These are phyloP conservation scores for Heterobasidion parviporum DNA, from an alignment of 1,284 basidiomycete genomes.

Conservation along the genomic window DNA sequence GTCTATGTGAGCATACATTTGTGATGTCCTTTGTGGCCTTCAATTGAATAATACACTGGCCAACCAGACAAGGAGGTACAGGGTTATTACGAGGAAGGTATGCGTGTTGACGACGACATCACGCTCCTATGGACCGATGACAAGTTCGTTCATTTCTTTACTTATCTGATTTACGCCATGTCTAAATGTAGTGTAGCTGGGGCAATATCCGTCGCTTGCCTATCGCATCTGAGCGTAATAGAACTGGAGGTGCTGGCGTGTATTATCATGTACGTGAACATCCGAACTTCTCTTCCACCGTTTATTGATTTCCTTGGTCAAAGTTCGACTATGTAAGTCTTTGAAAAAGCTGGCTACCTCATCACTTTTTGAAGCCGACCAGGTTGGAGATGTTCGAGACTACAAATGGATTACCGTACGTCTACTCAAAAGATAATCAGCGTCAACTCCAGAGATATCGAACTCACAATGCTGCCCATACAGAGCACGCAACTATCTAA, in stretches of 20 bases:
- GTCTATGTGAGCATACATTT: constrained; percentile 36
- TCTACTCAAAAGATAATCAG: background rate
- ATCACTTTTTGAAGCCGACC: background rate
- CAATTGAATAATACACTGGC: no score
- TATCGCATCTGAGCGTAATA: constrained; percentile 36
- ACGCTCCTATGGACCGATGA: constrained; percentile 54
- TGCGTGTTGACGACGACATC: constrained; percentile 45
- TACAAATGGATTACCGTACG: constrained; percentile 55
- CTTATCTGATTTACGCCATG: background rate
- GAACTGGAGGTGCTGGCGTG: constrained; percentile 56
- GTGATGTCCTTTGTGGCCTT: background rate
- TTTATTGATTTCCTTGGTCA: background rate
- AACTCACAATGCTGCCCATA: background rate
- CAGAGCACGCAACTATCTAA: constrained; percentile 20
- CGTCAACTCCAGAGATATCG: background rate
- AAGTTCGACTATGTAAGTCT: constrained; percentile 24
- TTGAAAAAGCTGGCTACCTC: background rate
- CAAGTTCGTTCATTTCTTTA: constrained; percentile 28
- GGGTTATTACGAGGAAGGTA: constrained; percentile 54
- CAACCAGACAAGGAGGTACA: constrained; percentile 52
- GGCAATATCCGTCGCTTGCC: constrained; percentile 54
- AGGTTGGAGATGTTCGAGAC: constrained; percentile 48
- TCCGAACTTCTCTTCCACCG: background rate
- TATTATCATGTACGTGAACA: constrained; percentile 49
- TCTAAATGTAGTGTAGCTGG: constrained; percentile 27